Evolutionary conservation across 2,329 filamentous ascomycete species (phyloP).

Genomic region (Dactylellina leptospora): DNA sequence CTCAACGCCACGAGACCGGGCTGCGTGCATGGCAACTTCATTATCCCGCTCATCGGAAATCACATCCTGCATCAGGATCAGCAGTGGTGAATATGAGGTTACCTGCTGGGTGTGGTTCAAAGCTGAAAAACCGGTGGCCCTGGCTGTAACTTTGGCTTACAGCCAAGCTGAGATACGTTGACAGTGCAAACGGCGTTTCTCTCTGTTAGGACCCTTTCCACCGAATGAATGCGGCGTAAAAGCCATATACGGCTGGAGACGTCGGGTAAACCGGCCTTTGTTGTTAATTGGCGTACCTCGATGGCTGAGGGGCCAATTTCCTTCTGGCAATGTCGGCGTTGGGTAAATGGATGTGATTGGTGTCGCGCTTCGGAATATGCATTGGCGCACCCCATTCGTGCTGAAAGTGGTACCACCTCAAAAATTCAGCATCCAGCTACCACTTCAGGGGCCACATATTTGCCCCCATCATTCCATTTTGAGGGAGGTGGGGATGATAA

Average conservation of each 20-base stretch:
- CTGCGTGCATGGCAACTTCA: slow-evolving; percentile 14
- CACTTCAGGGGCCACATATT: not conserved
- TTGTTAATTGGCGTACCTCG: not conserved
- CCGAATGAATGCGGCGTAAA: slow-evolving; percentile 14
- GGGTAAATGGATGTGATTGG: slow-evolving; percentile 10
- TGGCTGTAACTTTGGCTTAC: not conserved
- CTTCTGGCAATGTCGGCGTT: slow-evolving; percentile 1
- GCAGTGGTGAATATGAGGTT: not conserved
- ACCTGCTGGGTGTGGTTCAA: not conserved
- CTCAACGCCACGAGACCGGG: slow-evolving; percentile 10
- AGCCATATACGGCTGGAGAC: not conserved
- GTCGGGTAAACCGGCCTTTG: not conserved
- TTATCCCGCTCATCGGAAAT: not conserved
- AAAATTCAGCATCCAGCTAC: not conserved
- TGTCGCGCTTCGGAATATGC: slow-evolving; percentile 35
- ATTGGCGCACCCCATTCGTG: slow-evolving; percentile 7
- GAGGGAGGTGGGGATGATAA: too few species aligned
- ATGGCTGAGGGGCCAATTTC: slow-evolving; percentile 18
- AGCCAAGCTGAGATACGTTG: not conserved
- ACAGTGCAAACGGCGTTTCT: not conserved
- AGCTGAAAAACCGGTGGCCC: not conserved
- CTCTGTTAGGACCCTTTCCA: not conserved
- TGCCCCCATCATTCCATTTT: too few species aligned
- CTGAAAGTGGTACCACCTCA: slow-evolving; percentile 2
- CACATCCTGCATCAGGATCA: not conserved